These are phyloP conservation scores for Platanthera guangdongensis DNA, from an alignment of 106 monocot species.

Conservation along the genomic window DNA sequence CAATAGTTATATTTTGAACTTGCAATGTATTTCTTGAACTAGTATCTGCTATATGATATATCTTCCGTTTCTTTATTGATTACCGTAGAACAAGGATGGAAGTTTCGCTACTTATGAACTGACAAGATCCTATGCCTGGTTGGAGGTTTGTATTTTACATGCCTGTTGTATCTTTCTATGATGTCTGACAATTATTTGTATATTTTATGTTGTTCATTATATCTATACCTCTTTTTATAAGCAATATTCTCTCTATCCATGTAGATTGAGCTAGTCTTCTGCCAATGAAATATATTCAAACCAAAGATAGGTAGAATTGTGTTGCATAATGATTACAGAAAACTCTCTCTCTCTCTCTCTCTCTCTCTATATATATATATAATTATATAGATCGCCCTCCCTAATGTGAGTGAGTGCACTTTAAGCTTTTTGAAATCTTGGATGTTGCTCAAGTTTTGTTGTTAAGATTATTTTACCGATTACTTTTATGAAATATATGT, in stretches of 20 bases:
- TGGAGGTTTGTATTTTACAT: slow-evolving; percentile 52
- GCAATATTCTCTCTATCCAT: not conserved
- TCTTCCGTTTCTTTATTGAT: slow-evolving; percentile 8
- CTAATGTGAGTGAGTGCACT: not conserved
- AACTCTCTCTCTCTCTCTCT: not conserved
- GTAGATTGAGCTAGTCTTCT: not conserved
- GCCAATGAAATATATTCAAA: not conserved
- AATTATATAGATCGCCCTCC: not conserved
- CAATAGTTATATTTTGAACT: not conserved
- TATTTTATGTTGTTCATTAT: not conserved
- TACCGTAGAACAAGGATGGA: slow-evolving; percentile 68
- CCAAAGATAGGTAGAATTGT: not conserved
- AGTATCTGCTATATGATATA: not conserved
- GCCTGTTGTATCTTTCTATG: not conserved
- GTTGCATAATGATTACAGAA: not conserved
- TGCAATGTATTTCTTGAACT: not conserved
- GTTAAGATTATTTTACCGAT: not conserved
- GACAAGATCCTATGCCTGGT: slow-evolving; percentile 86
- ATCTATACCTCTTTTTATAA: not conserved
- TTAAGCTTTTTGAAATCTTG: not conserved
- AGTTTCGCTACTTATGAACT: slow-evolving; percentile 88
- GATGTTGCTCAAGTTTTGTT: not conserved
- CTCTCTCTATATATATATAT: too few relatives aligned
- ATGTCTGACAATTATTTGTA: not conserved
- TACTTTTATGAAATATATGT: not conserved